These are phyloP conservation scores for Neofusicoccum sp. DNA, from an alignment of 2,329 filamentous ascomycete genomes.

Conservation along the genomic window DNA sequence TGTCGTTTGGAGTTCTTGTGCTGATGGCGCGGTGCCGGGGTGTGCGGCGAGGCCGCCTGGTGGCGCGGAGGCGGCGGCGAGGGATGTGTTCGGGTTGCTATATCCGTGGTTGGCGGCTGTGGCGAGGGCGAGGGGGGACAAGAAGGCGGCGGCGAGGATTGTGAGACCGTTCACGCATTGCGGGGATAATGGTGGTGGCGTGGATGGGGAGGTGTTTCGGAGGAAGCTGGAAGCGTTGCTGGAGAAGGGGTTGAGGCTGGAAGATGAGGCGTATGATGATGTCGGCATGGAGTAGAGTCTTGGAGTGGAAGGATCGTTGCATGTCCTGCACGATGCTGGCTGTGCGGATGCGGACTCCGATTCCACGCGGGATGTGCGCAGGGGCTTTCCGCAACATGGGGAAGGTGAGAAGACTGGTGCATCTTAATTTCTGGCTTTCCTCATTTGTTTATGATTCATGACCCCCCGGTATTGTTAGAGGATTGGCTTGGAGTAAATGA, in stretches of 20 bases:
- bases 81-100: background rate
- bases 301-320: no score
- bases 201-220: background rate
- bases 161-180: constrained; percentile 1
- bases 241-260: background rate
- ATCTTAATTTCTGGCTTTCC: background rate
- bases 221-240: background rate
- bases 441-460: background rate
- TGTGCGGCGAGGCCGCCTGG: background rate
- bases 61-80: background rate
- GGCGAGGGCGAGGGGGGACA: background rate
- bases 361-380: no score
- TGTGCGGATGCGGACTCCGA: no score
- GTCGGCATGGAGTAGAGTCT: background rate
- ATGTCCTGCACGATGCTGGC: no score
- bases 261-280: background rate
- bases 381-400: no score
- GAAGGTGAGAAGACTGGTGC: background rate
- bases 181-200: background rate
- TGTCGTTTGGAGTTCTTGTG: background rate
- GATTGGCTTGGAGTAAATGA: background rate
- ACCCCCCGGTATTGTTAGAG: background rate
- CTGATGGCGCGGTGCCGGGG: background rate
- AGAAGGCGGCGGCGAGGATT: background rate
- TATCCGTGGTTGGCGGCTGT: background rate